Percentiles rank a stretch among this genome's conserved stretches.
Evolutionary conservation across 176 grass and related monocot species (phyloP).

Genomic region (Eremochloa ophiuroides): DNA sequence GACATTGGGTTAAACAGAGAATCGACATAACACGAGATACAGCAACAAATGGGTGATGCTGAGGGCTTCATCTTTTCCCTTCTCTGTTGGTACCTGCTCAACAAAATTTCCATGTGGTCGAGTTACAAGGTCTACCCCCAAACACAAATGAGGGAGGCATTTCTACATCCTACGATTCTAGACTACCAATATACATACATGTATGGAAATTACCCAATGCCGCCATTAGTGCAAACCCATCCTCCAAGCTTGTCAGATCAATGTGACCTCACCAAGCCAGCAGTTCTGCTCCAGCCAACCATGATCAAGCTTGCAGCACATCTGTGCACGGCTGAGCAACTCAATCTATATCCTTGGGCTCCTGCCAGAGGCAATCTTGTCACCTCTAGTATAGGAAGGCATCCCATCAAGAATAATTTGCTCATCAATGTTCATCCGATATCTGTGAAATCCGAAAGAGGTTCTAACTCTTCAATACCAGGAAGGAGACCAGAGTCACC

Average conservation of each 20-base stretch:
- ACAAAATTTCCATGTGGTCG: conserved; percentile 53
- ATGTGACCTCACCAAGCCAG: conserved; percentile 32
- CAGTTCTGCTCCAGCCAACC: conserved; percentile 19
- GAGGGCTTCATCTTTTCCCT: conserved; percentile 22
- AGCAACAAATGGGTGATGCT: background rate
- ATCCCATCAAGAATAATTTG: background rate
- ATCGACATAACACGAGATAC: background rate
- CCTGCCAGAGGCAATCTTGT: conserved; percentile 28
- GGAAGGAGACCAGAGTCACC: conserved; percentile 54
- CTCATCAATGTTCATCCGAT: conserved; percentile 53
- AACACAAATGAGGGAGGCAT: conserved; percentile 30
- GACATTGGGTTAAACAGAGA: conserved; percentile 2
- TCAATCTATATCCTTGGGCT: conserved; percentile 3
- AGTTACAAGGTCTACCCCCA: conserved; percentile 44
- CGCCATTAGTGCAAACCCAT: conserved; percentile 36
- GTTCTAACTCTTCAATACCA: conserved; percentile 66
- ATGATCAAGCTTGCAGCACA: conserved; percentile 18
- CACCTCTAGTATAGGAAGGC: conserved; percentile 8
- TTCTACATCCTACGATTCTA: conserved; percentile 47
- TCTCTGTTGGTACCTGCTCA: conserved; percentile 37
- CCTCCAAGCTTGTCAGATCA: conserved; percentile 26
- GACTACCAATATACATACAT: conserved; percentile 65
- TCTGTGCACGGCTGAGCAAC: background rate
- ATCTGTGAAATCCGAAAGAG: conserved; percentile 74
- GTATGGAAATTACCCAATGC: conserved; percentile 58